Evolutionary conservation across 768 basidiomycete genomes (phyloP), one percentile per base, ranked within the genome.

Genomic region (Pleurotus pulmonarius): DNA sequence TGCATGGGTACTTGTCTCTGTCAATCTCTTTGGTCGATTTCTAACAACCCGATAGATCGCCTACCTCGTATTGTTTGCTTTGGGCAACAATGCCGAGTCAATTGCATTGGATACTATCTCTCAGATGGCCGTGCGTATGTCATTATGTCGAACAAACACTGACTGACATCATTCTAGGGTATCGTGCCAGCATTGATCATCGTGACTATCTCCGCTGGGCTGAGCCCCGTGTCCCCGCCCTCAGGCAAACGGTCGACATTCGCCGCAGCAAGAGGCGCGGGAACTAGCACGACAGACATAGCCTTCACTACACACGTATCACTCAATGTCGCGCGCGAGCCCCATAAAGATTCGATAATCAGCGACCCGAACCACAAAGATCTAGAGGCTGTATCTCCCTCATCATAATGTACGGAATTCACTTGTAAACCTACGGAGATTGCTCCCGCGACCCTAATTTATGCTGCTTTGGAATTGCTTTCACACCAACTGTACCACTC

Each of bases 261-360:
- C 39, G 51, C 51, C 15, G 51, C 51, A 16, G 51, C 38, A n/a
- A 41, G 22, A 4, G 51, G 51, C 4, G 20, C 22, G 20, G 48
- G 48, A 7, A 38, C 51, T 7, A 39, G 15, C n/a, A n/a, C 51
- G 39, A 40, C 51, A 29, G 51, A 53, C 39, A 53, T 53, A n/a
- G 51, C 51, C 15, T 53, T 53, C 39, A 41, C 51, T 15, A 53
- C 51, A n/a, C 51, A 53, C n/a, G 51, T 53, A n/a, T 53, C 51
- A 24, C 51, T 53, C 37, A 53, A 53, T 4, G 51, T 53, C 7
- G 51, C 41, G 11, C 5, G 25, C 18, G 51, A 53, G 22, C 22
- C 39, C 39, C 51, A 53, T 29, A 16, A 24, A 13, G 51, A 43
- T 12, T n/a, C 51, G 18, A n/a, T 34, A 3, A n/a, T 37, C 22